A percentile compares a stretch with the other conserved stretches of the same genome.
Evolutionary conservation across 352 stramenopile species (phyloP).

Genomic region (Saprolegnia diclina): DNA sequence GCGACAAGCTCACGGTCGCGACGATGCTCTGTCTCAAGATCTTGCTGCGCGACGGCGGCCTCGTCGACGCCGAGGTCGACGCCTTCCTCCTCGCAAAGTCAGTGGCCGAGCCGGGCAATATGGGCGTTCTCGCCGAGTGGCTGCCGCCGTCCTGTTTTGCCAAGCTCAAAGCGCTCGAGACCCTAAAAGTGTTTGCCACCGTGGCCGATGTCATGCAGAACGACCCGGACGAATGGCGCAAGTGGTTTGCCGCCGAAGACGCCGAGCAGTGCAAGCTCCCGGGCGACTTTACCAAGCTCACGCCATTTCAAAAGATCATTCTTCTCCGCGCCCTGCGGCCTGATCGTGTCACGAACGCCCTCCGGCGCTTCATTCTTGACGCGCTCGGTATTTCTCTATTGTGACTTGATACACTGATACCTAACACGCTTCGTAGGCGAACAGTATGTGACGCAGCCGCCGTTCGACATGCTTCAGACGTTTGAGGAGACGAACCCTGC

Average conservation of each 20-base stretch:
- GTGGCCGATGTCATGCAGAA: conserved; percentile 95
- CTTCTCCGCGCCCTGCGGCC: conserved; percentile 89
- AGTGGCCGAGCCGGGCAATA: conserved; percentile 86
- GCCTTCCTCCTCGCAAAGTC: conserved; percentile 86
- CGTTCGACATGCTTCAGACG: conserved; percentile 89
- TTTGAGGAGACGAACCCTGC: conserved; percentile 88
- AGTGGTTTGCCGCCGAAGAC: conserved; percentile 95
- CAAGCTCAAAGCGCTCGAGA: conserved; percentile 91
- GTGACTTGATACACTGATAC: neutral
- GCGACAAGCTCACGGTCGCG: conserved; percentile 92
- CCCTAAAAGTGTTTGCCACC: conserved; percentile 87
- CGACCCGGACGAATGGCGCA: conserved; percentile 94
- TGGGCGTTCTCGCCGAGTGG: conserved; percentile 91
- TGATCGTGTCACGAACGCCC: conserved; percentile 91
- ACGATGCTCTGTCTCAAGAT: conserved; percentile 94
- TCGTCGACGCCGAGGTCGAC: conserved; percentile 86
- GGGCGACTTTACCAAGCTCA: conserved; percentile 86
- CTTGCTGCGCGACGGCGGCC: conserved; percentile 80
- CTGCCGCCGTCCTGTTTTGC: conserved; percentile 84
- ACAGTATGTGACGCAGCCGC: conserved; percentile 87
- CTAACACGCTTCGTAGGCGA: conserved; percentile 49
- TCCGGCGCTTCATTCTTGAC: conserved; percentile 88
- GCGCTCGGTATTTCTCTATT: conserved; percentile 37
- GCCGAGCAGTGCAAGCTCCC: conserved; percentile 92
- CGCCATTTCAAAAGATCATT: conserved; percentile 79